Evolutionary conservation across 805 yeast species (phyloP).

Genomic region (Schwanniomyces vanrijiae): DNA sequence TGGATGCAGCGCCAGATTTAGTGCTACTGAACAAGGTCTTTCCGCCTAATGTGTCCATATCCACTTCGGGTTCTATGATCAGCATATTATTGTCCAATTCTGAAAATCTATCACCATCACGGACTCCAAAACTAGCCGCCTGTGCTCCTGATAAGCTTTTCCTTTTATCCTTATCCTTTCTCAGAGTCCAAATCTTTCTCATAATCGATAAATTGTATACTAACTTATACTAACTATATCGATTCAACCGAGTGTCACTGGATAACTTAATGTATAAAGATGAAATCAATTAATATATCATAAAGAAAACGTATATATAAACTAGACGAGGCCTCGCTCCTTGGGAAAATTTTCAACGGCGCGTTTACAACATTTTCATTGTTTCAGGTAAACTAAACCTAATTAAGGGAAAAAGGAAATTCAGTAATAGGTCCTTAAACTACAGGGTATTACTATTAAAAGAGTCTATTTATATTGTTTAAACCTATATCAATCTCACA

Average conservation of each 20-base stretch:
- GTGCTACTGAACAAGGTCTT: conserved; percentile 8
- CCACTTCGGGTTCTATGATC: neutral
- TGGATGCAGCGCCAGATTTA: neutral
- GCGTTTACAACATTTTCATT: neutral
- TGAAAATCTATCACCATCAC: neutral
- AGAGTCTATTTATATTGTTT: neutral
- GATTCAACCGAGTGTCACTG: conserved; percentile 9
- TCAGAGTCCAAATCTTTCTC: conserved; percentile 28
- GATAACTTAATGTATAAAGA: neutral
- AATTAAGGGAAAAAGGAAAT: neutral
- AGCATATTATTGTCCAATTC: neutral
- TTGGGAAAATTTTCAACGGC: conserved; percentile 1
- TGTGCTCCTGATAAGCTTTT: conserved; percentile 10
- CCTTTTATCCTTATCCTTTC: conserved; percentile 26
- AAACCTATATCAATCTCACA: neutral
- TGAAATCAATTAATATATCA: neutral
- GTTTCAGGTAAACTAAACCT: neutral
- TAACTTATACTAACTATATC: too few relatives aligned
- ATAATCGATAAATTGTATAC: conserved; percentile 30
- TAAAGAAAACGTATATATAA: neutral
- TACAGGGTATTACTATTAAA: neutral
- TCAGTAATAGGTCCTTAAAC: neutral
- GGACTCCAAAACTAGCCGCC: neutral
- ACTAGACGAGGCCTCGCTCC: neutral
- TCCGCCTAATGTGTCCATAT: neutral